These are phyloP conservation scores for Zygnema cylindricum DNA, from an alignment of 139 green algal species.

Conservation along the genomic window DNA sequence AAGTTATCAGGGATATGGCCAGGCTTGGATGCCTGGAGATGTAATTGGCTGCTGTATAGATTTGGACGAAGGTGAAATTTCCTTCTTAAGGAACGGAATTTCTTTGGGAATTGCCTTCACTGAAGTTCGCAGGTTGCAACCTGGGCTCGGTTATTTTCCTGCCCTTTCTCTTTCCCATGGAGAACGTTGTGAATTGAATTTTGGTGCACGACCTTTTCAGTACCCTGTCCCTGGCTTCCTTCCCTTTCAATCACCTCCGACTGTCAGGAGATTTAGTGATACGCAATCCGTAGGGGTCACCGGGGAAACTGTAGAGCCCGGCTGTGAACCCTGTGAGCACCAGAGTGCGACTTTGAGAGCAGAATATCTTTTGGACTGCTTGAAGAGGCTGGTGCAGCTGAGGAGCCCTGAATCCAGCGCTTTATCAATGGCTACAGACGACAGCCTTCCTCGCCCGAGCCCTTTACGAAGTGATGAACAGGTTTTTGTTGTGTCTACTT, in stretches of 20 bases:
- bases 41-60: slow-evolving; percentile 88
- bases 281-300: neutral
- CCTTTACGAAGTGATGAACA: slow-evolving; percentile 57
- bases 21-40: slow-evolving; percentile 79
- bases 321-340: neutral
- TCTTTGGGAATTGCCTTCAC: slow-evolving; percentile 82
- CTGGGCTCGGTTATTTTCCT: slow-evolving; percentile 81
- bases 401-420: neutral
- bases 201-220: slow-evolving; percentile 76
- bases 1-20: slow-evolving; percentile 75
- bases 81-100: slow-evolving; percentile 84
- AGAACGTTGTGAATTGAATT: slow-evolving; percentile 84
- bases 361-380: slow-evolving; percentile 69
- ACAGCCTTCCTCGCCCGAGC: neutral
- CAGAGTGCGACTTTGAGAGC: slow-evolving; percentile 39
- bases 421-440: slow-evolving; percentile 5
- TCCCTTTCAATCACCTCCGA: slow-evolving; percentile 73
- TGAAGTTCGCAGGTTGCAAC: slow-evolving; percentile 65
- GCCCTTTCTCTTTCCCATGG: slow-evolving; percentile 80
- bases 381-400: slow-evolving; percentile 67
- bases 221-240: slow-evolving; percentile 78
- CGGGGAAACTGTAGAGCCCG: neutral
- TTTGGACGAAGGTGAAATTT: slow-evolving; percentile 78
- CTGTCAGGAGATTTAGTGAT: neutral
- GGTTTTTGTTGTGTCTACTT: slow-evolving; percentile 59